Conservation (phyloP, 129 eudicot genomes). For the Ambrosia trifida region DNA sequence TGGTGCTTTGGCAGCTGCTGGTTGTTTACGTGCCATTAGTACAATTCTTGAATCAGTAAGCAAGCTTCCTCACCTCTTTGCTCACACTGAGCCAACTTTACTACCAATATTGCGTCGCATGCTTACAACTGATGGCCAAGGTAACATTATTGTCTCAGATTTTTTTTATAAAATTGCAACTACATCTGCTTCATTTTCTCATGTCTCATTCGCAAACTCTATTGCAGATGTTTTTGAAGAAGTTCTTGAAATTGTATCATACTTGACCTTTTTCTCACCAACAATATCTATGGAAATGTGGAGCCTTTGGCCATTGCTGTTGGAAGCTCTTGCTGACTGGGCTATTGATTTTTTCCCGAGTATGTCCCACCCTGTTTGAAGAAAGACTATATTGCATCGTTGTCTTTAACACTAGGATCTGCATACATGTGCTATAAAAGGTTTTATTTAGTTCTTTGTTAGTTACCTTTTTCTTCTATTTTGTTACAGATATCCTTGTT, state of each 20-base stretch:
- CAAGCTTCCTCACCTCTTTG: slow-evolving; percentile 83
- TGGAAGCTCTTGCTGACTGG: slow-evolving; percentile 92
- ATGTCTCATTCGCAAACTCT: slow-evolving; percentile 17
- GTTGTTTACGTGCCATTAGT: slow-evolving; percentile 97
- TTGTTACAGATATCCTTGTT: slow-evolving; percentile 70
- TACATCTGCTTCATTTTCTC: slow-evolving; percentile 11
- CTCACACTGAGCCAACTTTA: slow-evolving; percentile 78
- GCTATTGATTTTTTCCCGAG: slow-evolving; percentile 96
- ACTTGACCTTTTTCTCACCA: slow-evolving; percentile 94
- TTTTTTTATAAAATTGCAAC: slow-evolving; percentile 7
- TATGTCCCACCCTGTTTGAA: slow-evolving; percentile 34
- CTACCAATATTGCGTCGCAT: slow-evolving; percentile 89
- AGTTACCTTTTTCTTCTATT: background rate
- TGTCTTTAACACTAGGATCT: background rate
- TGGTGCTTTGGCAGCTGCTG: slow-evolving; percentile 98
- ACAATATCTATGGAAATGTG: slow-evolving; percentile 97
- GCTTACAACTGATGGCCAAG: slow-evolving; percentile 99
- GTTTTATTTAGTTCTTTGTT: slow-evolving; percentile 8
- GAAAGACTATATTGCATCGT: slow-evolving; percentile 8
- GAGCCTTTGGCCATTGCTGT: slow-evolving; percentile 96
- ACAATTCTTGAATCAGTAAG: slow-evolving; percentile 95
- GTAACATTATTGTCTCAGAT: slow-evolving; percentile 34
- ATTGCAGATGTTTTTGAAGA: slow-evolving; percentile 92
- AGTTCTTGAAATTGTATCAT: slow-evolving; percentile 89
- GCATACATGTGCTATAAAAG: background rate